phyloP scores from a whole-genome alignment of 805 yeast species.

The Candida golubevii region DNA sequence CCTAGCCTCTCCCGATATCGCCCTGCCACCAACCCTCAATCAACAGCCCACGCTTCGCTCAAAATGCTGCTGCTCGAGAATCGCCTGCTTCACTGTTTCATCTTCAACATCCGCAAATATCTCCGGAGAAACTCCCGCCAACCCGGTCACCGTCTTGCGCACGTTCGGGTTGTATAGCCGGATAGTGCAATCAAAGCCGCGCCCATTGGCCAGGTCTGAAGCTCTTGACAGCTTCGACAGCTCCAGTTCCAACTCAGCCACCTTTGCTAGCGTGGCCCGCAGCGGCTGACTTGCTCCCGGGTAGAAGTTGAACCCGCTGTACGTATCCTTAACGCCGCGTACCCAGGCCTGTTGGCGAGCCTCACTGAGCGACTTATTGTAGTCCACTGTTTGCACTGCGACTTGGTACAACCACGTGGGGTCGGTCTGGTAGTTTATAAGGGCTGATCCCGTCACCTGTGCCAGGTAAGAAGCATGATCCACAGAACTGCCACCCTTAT shows the following conservation, averaged over 20 bases:
- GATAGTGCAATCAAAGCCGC: slow-evolving; percentile 38
- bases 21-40: not conserved
- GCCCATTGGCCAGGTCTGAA: slow-evolving; percentile 23
- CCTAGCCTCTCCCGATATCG: not conserved
- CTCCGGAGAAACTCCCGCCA: slow-evolving; percentile 52
- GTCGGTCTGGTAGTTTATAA: slow-evolving; percentile 46
- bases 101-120: slow-evolving; percentile 52
- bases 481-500: slow-evolving; percentile 13
- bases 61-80: slow-evolving; percentile 53
- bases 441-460: slow-evolving; percentile 39
- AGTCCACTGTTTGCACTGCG: slow-evolving; percentile 71
- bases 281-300: slow-evolving; percentile 77
- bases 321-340: slow-evolving; percentile 70
- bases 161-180: slow-evolving; percentile 41
- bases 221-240: slow-evolving; percentile 26
- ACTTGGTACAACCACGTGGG: slow-evolving; percentile 84
- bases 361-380: slow-evolving; percentile 57
- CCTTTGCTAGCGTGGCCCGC: slow-evolving; percentile 25
- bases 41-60: slow-evolving; percentile 27
- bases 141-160: slow-evolving; percentile 57
- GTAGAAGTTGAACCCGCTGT: slow-evolving; percentile 75
- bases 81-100: slow-evolving; percentile 56
- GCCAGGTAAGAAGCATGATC: slow-evolving; percentile 21
- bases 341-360: slow-evolving; percentile 52
- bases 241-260: slow-evolving; percentile 16